A percentile compares a stretch with the other conserved stretches of the same genome.
phyloP scores from a whole-genome alignment of 106 monocot species.

The Acanthochlamys bracteata region DNA sequence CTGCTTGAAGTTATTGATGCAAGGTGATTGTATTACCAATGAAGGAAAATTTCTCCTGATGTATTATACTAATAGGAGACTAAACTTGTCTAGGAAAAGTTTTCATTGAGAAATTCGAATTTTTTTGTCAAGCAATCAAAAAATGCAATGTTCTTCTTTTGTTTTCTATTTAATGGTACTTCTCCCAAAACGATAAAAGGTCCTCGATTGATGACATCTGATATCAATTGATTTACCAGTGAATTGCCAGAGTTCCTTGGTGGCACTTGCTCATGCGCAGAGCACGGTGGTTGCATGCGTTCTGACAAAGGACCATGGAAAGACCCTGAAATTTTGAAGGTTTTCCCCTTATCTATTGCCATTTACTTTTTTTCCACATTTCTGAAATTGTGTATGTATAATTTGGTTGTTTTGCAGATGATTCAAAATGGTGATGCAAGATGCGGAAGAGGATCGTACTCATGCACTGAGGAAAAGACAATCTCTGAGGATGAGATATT shows the following conservation, averaged over 20 bases:
- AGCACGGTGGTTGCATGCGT: constrained; percentile 56
- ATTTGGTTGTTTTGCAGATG: constrained; percentile 38
- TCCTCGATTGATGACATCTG: background rate
- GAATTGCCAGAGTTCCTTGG: constrained; percentile 96
- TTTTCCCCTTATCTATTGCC: constrained; percentile 7
- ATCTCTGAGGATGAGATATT: constrained; percentile 75
- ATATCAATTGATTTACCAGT: constrained; percentile 25
- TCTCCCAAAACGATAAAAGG: too few relatives aligned
- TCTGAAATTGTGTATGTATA: too few relatives aligned
- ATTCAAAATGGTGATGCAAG: constrained; percentile 45
- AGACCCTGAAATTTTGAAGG: constrained; percentile 76
- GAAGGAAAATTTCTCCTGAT: too few relatives aligned
- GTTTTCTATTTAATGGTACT: too few relatives aligned
- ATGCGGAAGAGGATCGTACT: constrained; percentile 15
- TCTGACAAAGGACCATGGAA: constrained; percentile 98
- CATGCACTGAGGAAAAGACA: constrained; percentile 54
- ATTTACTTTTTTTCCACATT: background rate
- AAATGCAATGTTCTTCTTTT: too few relatives aligned
- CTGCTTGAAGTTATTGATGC: constrained; percentile 87
- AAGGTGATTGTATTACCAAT: constrained; percentile 24
- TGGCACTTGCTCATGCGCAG: constrained; percentile 64
- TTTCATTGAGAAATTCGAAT: too few relatives aligned
- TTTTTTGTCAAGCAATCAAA: too few relatives aligned
- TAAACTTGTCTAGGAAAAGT: too few relatives aligned
- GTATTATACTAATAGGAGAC: too few relatives aligned